phyloP scores from a whole-genome alignment of 495 filamentous ascomycete species.

The Cudoniella acicularis region DNA sequence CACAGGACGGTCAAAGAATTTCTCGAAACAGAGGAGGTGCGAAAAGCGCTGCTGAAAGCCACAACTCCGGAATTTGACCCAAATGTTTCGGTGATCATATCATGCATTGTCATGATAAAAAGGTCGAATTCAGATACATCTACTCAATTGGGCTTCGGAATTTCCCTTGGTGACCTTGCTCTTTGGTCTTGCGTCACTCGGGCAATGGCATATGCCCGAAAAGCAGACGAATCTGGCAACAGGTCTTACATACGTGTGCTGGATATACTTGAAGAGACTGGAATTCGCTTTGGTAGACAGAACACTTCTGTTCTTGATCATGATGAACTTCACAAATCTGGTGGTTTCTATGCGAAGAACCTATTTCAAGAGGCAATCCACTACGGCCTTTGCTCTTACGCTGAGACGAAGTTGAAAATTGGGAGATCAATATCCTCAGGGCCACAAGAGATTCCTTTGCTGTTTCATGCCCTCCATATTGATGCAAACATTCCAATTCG shows the following conservation, averaged over 20 bases:
- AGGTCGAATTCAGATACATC: neutral
- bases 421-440: no score
- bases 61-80: constrained; percentile 2
- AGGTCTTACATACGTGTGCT: neutral
- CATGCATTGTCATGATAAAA: neutral
- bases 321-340: neutral
- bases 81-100: constrained; percentile 6
- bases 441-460: neutral
- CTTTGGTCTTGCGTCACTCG: neutral
- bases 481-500: neutral
- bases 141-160: neutral
- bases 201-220: neutral
- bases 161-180: neutral
- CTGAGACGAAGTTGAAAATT: no score
- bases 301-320: neutral
- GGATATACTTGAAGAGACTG: neutral
- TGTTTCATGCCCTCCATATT: neutral
- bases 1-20: constrained; percentile 16
- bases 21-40: neutral
- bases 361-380: no score
- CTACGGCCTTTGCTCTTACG: no score
- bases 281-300: neutral
- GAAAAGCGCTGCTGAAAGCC: neutral
- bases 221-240: neutral
- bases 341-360: no score